phyloP scores from a whole-genome alignment of 192 early-diverging fungal genomes.

The Backusella tuberculispora region DNA sequence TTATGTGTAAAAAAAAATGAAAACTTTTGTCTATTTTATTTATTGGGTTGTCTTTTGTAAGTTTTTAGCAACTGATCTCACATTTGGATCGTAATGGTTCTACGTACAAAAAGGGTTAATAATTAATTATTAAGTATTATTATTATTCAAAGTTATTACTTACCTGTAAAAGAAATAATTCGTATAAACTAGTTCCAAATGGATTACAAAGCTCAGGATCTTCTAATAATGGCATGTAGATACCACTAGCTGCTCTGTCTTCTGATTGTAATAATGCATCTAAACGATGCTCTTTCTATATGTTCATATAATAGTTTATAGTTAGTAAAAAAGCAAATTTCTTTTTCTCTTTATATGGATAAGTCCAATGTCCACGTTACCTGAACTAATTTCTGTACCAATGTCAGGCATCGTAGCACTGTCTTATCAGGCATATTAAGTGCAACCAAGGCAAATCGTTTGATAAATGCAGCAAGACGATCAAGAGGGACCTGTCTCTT shows the following conservation, averaged over 20 bases:
- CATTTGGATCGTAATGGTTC: constrained; percentile 63
- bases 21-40: not conserved
- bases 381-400: constrained; percentile 64
- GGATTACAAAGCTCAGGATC: constrained; percentile 97
- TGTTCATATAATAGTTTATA: constrained; percentile 1
- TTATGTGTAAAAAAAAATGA: not conserved
- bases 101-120: constrained; percentile 7
- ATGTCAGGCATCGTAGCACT: constrained; percentile 67
- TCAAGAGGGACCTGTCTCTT: constrained; percentile 74
- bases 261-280: constrained; percentile 58
- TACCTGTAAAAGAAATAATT: constrained; percentile 80
- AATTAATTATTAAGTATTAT: not conserved
- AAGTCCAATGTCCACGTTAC: constrained; percentile 33
- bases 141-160: constrained; percentile 39
- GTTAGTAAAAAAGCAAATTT: constrained; percentile 18
- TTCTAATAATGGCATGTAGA: constrained; percentile 79
- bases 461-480: constrained; percentile 87
- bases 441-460: constrained; percentile 74
- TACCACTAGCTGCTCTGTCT: constrained; percentile 67
- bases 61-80: constrained; percentile 48
- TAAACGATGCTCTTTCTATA: constrained; percentile 53
- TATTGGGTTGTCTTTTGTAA: constrained; percentile 35
- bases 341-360: too few species aligned
- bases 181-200: constrained; percentile 89
- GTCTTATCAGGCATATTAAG: constrained; percentile 80